Evolutionary conservation across 305 asterid species (phyloP), one percentile per base, ranked within the genome.

Genomic region (Fraxinus velutina): DNA sequence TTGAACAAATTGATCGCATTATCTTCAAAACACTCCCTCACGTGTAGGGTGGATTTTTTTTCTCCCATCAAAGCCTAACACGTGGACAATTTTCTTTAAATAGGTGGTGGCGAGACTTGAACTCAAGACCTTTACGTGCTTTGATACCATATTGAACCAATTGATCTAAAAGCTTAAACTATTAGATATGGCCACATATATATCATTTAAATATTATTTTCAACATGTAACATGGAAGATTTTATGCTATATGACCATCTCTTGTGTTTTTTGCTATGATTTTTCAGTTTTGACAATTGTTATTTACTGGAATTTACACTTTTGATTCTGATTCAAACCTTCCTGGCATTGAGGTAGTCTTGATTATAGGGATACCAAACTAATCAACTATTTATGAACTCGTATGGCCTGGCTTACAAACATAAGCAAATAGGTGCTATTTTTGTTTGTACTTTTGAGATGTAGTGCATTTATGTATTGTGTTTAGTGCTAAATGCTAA

Each of bases 191-290:
- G 0, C 15, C 3, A 39, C 50, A 9, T 9, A 4, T 39, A 39
- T 39, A 37, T 37, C 2, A 37, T 1, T 7, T 37, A 37, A 37
- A 37, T 37, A 39, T 39, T 39, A 39, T 39, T 2, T 39, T 39
- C 47, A 39, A 39, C 47, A 7, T 0, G 47, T 39, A 77, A 75
- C 36, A 10, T 60, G 70, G 60, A 78, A 79, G 77, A 39, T 79
- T 79, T 77, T 29, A 24, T 66, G 64, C 9, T 78, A 10, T 10
- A 66, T 24, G 73, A 27, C 37, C 50, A 39, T 68, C 2, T 44
- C 80, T 80, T 75, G 47, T 70, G 57, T 50, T 55, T 64, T 71
- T 64, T 22, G 50, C 77, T 47, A 8, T 84, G 47, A 12, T 37
- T n/a, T 33, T 76, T 80, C 55, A 81, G 21, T 57, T 22, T 10